Evolutionary conservation across 768 basidiomycete genomes (phyloP).

Genomic region (Mycena polygramma): DNA sequence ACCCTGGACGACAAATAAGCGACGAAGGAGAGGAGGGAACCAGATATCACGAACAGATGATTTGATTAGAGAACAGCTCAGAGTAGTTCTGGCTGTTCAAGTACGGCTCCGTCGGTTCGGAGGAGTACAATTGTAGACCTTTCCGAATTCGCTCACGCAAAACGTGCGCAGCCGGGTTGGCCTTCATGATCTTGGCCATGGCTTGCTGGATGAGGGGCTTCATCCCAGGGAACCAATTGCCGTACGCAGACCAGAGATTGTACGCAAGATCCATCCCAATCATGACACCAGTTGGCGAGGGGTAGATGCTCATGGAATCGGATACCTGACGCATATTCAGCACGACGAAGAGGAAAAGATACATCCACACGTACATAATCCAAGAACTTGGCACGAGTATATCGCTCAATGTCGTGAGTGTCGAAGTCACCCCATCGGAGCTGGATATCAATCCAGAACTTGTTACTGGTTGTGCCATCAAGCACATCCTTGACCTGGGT

Average conservation of each 20-base stretch:
- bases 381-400: constrained; percentile 98
- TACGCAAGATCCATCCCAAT: constrained; percentile 99
- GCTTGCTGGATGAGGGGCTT: constrained; percentile 98
- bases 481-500: constrained; percentile 89
- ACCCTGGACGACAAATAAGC: constrained; percentile 66
- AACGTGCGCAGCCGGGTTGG: constrained; percentile 97
- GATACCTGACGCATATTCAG: constrained; percentile 68
- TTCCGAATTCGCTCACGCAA: constrained; percentile 99
- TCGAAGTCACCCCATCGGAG: constrained; percentile 99
- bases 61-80: constrained; percentile 97
- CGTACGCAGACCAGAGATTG: constrained; percentile 98
- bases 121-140: constrained; percentile 97
- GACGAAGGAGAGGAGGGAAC: neutral
- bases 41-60: constrained; percentile 76
- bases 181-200: constrained; percentile 99
- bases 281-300: constrained; percentile 98
- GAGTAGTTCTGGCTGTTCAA: constrained; percentile 99
- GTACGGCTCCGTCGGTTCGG: constrained; percentile 99
- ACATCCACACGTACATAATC: constrained; percentile 78
- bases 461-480: constrained; percentile 98
- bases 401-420: constrained; percentile 98
- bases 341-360: neutral
- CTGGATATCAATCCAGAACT: constrained; percentile 98
- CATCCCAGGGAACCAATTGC: constrained; percentile 99
- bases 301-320: constrained; percentile 99